A percentile compares a stretch with the other conserved stretches of the same genome.
Evolutionary conservation across 352 stramenopile genomes (phyloP).

Genomic region (Globisporangium paroecandrum): DNA sequence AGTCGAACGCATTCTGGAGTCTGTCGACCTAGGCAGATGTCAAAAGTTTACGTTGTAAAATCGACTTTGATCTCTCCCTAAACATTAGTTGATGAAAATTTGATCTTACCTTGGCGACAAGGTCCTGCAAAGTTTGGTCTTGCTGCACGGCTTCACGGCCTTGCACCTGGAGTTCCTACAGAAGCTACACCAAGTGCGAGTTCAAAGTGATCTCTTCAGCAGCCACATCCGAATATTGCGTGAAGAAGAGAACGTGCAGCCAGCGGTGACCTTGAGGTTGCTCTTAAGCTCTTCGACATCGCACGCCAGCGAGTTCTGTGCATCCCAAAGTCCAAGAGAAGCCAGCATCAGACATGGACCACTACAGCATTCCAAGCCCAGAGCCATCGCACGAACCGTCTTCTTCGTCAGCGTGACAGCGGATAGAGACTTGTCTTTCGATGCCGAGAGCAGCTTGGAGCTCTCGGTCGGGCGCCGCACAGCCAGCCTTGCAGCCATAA

Average conservation of each 20-base stretch:
- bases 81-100: no score
- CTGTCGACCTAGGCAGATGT: conserved; percentile 24
- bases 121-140: conserved; percentile 44
- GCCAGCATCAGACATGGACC: background rate
- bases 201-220: no score
- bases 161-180: conserved; percentile 31
- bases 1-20: conserved; percentile 53
- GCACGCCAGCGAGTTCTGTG: conserved; percentile 41
- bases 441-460: conserved; percentile 38
- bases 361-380: no score
- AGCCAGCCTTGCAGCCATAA: conserved; percentile 11
- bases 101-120: conserved; percentile 32
- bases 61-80: no score
- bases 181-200: no score
- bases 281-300: conserved; percentile 59
- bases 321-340: background rate
- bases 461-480: conserved; percentile 39
- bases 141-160: conserved; percentile 40
- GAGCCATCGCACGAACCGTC: conserved; percentile 25
- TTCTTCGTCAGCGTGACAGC: conserved; percentile 58
- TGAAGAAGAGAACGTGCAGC: no score
- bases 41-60: no score
- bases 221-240: no score
- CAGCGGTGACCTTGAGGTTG: conserved; percentile 37
- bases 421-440: conserved; percentile 53